phyloP scores from a whole-genome alignment of 305 asterid species.

The Fraxinus angustifolia region DNA sequence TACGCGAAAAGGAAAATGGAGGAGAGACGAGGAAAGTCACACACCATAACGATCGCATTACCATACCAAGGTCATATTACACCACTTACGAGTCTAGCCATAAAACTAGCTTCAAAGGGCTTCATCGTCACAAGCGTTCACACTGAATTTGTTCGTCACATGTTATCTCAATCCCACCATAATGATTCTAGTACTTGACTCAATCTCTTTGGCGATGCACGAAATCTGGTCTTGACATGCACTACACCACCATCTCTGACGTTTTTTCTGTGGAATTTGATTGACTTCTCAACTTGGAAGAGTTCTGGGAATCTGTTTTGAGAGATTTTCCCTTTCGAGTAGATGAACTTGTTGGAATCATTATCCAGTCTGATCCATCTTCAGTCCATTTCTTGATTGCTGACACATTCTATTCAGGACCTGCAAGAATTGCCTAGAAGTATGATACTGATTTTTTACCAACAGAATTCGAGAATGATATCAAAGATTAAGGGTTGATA shows the following conservation, averaged over 20 bases:
- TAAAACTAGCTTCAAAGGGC: conserved; percentile 38
- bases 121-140: conserved; percentile 41
- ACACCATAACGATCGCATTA: conserved; percentile 35
- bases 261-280: conserved; percentile 39
- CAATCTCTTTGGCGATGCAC: conserved; percentile 29
- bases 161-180: conserved; percentile 36
- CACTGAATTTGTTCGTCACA: conserved; percentile 41
- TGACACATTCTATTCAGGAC: conserved; percentile 43
- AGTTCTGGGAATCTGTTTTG: conserved; percentile 32
- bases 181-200: neutral
- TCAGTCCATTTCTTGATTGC: conserved; percentile 29
- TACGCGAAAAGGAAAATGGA: neutral
- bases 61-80: conserved; percentile 42
- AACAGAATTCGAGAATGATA: conserved; percentile 23
- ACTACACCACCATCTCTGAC: conserved; percentile 31
- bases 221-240: conserved; percentile 42
- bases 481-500: conserved; percentile 36
- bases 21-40: conserved; percentile 18
- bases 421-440: conserved; percentile 32
- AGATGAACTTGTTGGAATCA: conserved; percentile 34
- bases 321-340: conserved; percentile 31
- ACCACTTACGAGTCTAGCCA: conserved; percentile 36
- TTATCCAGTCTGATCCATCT: conserved; percentile 14
- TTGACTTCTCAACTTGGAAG: conserved; percentile 25
- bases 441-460: conserved; percentile 33